Conservation (phyloP, 345 rosid species). For the Noccaea bulbosa region DNA sequence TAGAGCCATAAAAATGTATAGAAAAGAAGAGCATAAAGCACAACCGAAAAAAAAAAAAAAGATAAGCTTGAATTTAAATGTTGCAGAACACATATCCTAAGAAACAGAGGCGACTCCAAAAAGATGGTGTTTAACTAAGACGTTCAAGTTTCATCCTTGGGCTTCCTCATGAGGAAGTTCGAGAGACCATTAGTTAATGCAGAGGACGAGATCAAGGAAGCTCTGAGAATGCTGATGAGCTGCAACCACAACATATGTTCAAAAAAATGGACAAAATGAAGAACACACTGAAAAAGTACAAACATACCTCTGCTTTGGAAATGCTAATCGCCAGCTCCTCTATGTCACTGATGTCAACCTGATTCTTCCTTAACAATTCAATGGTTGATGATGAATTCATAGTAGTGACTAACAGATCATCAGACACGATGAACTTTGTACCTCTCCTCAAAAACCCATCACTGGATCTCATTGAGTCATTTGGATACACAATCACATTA, state of each 20-base stretch:
- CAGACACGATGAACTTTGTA: neutral
- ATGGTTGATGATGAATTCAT: neutral
- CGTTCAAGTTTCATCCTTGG: neutral
- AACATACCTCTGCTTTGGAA: neutral
- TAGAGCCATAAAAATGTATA: neutral
- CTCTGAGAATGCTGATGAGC: neutral
- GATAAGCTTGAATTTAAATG: no score
- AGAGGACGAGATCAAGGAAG: constrained; percentile 11
- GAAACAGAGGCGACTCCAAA: neutral
- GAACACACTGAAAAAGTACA: no score
- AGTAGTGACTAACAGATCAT: neutral
- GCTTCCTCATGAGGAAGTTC: neutral
- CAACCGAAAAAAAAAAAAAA: neutral
- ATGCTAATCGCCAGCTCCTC: neutral
- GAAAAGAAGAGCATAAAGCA: neutral
- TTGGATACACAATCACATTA: no score
- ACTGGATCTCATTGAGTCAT: no score
- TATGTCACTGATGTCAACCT: neutral
- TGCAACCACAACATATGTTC: neutral
- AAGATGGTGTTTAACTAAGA: neutral
- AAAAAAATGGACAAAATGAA: neutral
- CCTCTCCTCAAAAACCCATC: no score
- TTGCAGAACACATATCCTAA: neutral
- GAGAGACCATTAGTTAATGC: constrained; percentile 3
- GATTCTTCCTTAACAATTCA: neutral